These are phyloP conservation scores for Malania oleifera DNA, from an alignment of 164 flowering plant species.

Conservation along the genomic window DNA sequence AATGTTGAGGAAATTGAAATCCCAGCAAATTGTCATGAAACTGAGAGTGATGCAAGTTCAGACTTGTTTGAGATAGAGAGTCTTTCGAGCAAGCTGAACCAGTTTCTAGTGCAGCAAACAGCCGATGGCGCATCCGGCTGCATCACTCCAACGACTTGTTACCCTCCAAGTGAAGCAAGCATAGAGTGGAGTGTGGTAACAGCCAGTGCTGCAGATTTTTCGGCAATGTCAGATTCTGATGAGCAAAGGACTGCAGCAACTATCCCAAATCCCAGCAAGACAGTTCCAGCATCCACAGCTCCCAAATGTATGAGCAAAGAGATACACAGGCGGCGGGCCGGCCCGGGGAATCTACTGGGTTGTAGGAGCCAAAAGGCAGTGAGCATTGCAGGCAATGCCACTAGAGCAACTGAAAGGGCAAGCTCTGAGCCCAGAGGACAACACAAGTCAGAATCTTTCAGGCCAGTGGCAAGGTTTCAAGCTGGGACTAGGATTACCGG, in stretches of 20 bases:
- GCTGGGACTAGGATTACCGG: conserved; percentile 28
- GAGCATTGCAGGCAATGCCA: conserved; percentile 39
- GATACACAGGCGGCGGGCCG: conserved; percentile 12
- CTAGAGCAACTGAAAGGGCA: conserved; percentile 14
- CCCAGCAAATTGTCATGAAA: conserved; percentile 22
- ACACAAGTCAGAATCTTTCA: conserved; percentile 18
- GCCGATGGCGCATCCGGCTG: conserved; percentile 32
- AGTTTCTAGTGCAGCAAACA: conserved; percentile 33
- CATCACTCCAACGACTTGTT: conserved; percentile 40
- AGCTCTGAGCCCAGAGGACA: conserved; percentile 4
- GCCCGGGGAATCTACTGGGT: conserved; percentile 29
- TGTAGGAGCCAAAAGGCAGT: conserved; percentile 56
- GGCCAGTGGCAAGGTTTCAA: conserved; percentile 21
- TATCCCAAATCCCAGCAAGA: neutral
- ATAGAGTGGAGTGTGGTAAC: conserved; percentile 63
- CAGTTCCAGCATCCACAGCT: neutral
- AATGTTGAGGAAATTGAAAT: conserved; percentile 17
- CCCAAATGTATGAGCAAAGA: conserved; percentile 3
- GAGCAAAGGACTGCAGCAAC: conserved; percentile 16
- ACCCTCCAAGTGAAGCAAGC: conserved; percentile 87
- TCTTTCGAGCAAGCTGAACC: conserved; percentile 36
- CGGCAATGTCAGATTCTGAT: conserved; percentile 33
- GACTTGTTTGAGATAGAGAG: conserved; percentile 81
- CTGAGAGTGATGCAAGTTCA: conserved; percentile 73
- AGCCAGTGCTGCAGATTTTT: conserved; percentile 54